Conservation (phyloP, 345 rosid genomes). For the Sisymbrium altissimum region DNA sequence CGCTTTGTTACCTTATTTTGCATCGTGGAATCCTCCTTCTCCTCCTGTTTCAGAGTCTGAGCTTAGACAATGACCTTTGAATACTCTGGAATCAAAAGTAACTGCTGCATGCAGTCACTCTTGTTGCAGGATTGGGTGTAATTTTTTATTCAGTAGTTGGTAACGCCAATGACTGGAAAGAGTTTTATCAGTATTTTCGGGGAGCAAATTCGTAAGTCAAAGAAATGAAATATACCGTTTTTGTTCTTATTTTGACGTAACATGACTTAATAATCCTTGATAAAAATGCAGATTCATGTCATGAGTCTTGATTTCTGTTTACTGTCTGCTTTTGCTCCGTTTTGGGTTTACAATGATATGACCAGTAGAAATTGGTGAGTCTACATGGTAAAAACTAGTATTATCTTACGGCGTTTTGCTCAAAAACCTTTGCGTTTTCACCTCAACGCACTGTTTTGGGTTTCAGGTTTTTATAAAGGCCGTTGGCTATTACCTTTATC, state of each 20-base stretch:
- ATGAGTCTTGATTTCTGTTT: constrained; percentile 66
- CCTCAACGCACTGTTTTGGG: not conserved
- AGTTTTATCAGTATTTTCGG: constrained; percentile 72
- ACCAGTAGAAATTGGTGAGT: constrained; percentile 65
- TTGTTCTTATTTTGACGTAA: not conserved
- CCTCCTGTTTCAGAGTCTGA: constrained; percentile 65
- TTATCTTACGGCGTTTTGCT: not conserved
- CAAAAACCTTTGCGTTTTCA: not conserved
- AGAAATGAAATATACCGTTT: not conserved
- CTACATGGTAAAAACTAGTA: too few relatives aligned
- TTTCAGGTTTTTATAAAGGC: constrained; percentile 73
- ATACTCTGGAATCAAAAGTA: constrained; percentile 70
- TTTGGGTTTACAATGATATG: constrained; percentile 96
- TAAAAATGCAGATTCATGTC: constrained; percentile 59
- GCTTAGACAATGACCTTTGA: constrained; percentile 72
- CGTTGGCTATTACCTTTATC: constrained; percentile 81
- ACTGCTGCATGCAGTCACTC: constrained; percentile 70
- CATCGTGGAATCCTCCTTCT: constrained; percentile 86
- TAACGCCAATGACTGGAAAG: constrained; percentile 50
- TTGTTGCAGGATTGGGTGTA: constrained; percentile 63
- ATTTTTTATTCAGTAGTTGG: constrained; percentile 53
- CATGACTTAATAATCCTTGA: not conserved
- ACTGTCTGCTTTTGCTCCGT: constrained; percentile 75
- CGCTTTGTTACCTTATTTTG: constrained; percentile 85
- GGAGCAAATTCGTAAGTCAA: constrained; percentile 70